These are phyloP conservation scores for Brasilioporus rufonigricans DNA, from an alignment of 768 basidiomycete genomes.

Conservation along the genomic window DNA sequence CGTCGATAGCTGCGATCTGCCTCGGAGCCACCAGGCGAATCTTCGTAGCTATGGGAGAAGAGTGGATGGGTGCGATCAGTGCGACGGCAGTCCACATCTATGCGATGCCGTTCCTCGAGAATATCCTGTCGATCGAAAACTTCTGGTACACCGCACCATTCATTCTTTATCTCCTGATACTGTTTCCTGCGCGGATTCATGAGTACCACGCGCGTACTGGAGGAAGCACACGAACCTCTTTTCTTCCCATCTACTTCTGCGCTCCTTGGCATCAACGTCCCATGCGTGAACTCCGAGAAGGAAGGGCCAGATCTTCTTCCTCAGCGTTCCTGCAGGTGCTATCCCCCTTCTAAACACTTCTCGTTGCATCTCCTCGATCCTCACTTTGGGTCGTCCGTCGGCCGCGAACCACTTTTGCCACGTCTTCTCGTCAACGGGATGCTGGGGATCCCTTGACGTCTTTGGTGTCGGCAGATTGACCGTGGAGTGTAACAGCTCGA, in stretches of 20 bases:
- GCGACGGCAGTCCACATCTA: slow-evolving; percentile 95
- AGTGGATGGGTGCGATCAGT: slow-evolving; percentile 94
- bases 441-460: slow-evolving; percentile 73
- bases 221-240: slow-evolving; percentile 48
- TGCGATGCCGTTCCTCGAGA: slow-evolving; percentile 88
- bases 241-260: slow-evolving; percentile 57
- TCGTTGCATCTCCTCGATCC: slow-evolving; percentile 65
- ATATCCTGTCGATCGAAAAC: slow-evolving; percentile 79
- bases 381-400: slow-evolving; percentile 65
- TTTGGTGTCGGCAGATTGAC: slow-evolving; percentile 81
- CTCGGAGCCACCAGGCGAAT: slow-evolving; percentile 45
- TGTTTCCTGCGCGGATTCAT: slow-evolving; percentile 44
- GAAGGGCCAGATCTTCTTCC: slow-evolving; percentile 89
- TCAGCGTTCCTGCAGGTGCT: slow-evolving; percentile 46
- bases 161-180: slow-evolving; percentile 69
- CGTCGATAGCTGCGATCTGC: slow-evolving; percentile 48
- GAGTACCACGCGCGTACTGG: slow-evolving; percentile 2
- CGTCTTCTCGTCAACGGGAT: slow-evolving; percentile 69
- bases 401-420: slow-evolving; percentile 81
- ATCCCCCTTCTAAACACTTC: slow-evolving; percentile 82
- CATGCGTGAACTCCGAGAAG: slow-evolving; percentile 82
- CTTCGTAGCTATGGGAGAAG: slow-evolving; percentile 54
- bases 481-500: slow-evolving; percentile 79
- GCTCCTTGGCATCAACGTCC: slow-evolving; percentile 63
- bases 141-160: slow-evolving; percentile 84